These are phyloP conservation scores for Spatholobus suberectus DNA, from an alignment of 306 rosid genomes.

Conservation along the genomic window DNA sequence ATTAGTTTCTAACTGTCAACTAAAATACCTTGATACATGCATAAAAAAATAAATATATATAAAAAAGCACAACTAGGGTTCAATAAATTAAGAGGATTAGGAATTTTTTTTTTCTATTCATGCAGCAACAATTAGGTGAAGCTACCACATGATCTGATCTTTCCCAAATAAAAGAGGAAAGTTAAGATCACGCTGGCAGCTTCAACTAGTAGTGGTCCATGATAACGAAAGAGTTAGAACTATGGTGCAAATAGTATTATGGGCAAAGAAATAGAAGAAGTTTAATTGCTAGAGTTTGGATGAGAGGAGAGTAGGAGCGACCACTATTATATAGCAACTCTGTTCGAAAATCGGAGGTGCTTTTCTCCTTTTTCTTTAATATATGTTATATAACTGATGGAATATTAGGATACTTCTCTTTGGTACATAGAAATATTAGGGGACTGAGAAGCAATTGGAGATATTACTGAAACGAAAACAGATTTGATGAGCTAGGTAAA, in stretches of 20 bases:
- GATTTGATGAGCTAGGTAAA: constrained; percentile 28
- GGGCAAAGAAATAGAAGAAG: constrained; percentile 12
- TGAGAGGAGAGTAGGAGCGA: constrained; percentile 48
- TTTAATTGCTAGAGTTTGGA: constrained; percentile 51
- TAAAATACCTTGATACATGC: background rate
- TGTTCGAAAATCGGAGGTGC: constrained; percentile 11
- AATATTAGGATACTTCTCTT: background rate
- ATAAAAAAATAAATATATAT: background rate
- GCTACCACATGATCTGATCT: constrained; percentile 84
- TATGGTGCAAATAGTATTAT: background rate
- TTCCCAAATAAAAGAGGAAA: constrained; percentile 54
- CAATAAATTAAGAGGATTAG: constrained; percentile 20
- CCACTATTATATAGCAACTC: constrained; percentile 48
- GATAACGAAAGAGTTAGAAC: constrained; percentile 21
- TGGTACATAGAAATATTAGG: background rate
- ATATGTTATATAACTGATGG: background rate
- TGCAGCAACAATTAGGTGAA: constrained; percentile 79
- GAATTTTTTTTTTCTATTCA: background rate
- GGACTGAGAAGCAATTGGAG: background rate
- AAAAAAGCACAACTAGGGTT: constrained; percentile 21
- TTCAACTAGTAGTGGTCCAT: constrained; percentile 77
- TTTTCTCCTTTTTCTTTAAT: background rate
- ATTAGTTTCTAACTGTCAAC: background rate
- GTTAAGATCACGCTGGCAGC: constrained; percentile 99
- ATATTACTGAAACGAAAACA: constrained; percentile 37